Evolutionary conservation across 805 yeast genomes (phyloP).

Genomic region (Ogataea dorogensis): DNA sequence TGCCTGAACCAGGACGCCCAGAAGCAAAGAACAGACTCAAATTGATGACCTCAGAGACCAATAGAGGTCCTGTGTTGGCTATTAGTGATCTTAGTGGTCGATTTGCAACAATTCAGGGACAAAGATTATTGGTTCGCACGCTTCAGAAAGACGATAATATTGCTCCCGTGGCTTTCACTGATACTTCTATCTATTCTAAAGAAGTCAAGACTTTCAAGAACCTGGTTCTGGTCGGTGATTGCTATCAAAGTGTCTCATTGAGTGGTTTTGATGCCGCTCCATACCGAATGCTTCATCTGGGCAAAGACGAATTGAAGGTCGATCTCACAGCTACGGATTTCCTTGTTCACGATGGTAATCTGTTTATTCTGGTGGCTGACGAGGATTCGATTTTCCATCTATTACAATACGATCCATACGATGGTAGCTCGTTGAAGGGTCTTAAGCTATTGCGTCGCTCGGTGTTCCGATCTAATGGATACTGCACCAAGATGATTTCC

Average conservation of each 20-base stretch:
- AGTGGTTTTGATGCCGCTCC: conserved; percentile 96
- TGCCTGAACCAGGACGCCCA: conserved; percentile 86
- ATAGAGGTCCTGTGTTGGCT: conserved; percentile 81
- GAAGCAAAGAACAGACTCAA: conserved; percentile 79
- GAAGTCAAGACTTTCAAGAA: conserved; percentile 84
- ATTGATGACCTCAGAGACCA: conserved; percentile 65
- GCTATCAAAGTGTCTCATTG: conserved; percentile 71
- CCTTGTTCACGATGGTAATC: conserved; percentile 64
- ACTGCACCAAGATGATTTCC: conserved; percentile 53
- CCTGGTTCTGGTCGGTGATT: conserved; percentile 77
- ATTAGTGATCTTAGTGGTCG: conserved; percentile 81
- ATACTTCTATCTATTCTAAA: conserved; percentile 74
- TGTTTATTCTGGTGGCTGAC: conserved; percentile 69
- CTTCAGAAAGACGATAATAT: conserved; percentile 73
- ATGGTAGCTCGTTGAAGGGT: conserved; percentile 78
- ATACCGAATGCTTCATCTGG: conserved; percentile 73
- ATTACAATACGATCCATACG: conserved; percentile 89
- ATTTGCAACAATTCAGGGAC: conserved; percentile 83
- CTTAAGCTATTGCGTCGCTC: conserved; percentile 68
- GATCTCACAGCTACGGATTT: conserved; percentile 77
- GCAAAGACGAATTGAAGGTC: conserved; percentile 65
- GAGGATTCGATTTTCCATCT: conserved; percentile 64
- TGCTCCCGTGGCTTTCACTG: conserved; percentile 91
- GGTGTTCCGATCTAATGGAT: conserved; percentile 65
- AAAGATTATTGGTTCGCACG: conserved; percentile 73